Evolutionary conservation across 2,329 filamentous ascomycete genomes (phyloP), one percentile per base, ranked within the genome.

Genomic region (Penicillium verrucosum): DNA sequence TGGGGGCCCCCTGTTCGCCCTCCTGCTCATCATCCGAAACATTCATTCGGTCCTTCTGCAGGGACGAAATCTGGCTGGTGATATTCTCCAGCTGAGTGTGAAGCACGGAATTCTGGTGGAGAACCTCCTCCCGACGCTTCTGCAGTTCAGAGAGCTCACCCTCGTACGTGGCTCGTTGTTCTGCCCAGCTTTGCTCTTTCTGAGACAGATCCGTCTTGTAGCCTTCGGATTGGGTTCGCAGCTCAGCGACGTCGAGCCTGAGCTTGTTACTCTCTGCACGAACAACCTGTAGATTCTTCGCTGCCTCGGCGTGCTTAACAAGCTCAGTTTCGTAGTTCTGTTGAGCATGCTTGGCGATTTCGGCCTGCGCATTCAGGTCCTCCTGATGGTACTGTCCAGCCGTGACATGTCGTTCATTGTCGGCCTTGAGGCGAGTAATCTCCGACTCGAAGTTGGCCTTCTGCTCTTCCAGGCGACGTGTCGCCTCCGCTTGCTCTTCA

Each of bases 251-350:
- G 58, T 95, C 85, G 0, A 89, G 88, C 76, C 90, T 92, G 59
- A 97, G 77, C 64, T 90, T 81, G 68, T 96, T 94, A 73, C 89
- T 84, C 62, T 97, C 91, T 4, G 81, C 80, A 50, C 94, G 89
- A 47, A 96, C 80, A 51, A 82, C 82, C 65, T 96, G 91, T 14
- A 97, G 81, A 36, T 85, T 84, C 75, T 92, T 92, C 12, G 93
- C 90, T n/a, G 93, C 94, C 63, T 97, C 91, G 1, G 92, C 93
- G 75, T 99, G 94, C 77, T 94, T 97, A 67, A 96, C 84, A 11
- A 99, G 82, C 73, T 99, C 94, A 60, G 87, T 87, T 73, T 99
- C 95, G 70, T 99, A 99, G 65, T 94, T 92, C 70, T 96, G 89
- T 71, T 99, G 94, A 4, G 94, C 92, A 72, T 91, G 89, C 51